Percentiles rank a stretch among this genome's conserved stretches.
Evolutionary conservation across 768 basidiomycete genomes (phyloP).

Genomic region (Tephrocybe sp.): DNA sequence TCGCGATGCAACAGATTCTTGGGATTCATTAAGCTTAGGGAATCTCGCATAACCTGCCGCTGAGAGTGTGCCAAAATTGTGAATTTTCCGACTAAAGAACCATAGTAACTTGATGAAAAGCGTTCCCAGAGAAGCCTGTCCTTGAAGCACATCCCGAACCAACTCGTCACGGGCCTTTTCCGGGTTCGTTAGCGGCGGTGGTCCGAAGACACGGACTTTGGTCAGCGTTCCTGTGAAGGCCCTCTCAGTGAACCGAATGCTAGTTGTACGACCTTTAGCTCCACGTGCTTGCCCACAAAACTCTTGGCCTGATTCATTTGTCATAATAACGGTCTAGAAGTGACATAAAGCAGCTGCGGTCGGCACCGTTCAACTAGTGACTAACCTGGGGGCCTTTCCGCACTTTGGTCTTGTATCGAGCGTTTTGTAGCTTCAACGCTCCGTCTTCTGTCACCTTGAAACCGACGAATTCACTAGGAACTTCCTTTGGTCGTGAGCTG

Average conservation of each 20-base stretch:
- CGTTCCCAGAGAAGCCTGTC: constrained; percentile 27
- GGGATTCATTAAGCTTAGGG: constrained; percentile 35
- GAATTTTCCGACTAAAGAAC: constrained; percentile 30
- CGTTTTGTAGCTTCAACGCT: constrained; percentile 31
- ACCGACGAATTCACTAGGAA: constrained; percentile 31
- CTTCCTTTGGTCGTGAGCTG: constrained; percentile 29
- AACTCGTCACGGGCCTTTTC: constrained; percentile 40
- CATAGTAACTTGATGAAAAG: constrained; percentile 38
- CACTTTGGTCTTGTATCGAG: constrained; percentile 42
- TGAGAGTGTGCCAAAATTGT: background rate
- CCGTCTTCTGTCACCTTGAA: constrained; percentile 26
- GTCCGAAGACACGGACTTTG: constrained; percentile 40
- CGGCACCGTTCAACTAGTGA: background rate
- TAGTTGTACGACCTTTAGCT: constrained; percentile 35
- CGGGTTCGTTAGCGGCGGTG: constrained; percentile 36
- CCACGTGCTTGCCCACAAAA: constrained; percentile 30
- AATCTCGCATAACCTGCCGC: background rate
- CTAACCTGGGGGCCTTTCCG: constrained; percentile 36
- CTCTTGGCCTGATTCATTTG: constrained; percentile 27
- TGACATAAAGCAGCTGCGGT: background rate
- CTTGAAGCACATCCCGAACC: constrained; percentile 34
- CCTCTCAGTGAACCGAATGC: constrained; percentile 24
- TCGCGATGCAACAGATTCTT: constrained; percentile 31
- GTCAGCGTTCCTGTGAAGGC: constrained; percentile 23
- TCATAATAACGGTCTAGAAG: constrained; percentile 30